Base-by-base conservation (phyloP, 2,329 filamentous ascomycete genomes). In the Apiospora hydei region DNA sequence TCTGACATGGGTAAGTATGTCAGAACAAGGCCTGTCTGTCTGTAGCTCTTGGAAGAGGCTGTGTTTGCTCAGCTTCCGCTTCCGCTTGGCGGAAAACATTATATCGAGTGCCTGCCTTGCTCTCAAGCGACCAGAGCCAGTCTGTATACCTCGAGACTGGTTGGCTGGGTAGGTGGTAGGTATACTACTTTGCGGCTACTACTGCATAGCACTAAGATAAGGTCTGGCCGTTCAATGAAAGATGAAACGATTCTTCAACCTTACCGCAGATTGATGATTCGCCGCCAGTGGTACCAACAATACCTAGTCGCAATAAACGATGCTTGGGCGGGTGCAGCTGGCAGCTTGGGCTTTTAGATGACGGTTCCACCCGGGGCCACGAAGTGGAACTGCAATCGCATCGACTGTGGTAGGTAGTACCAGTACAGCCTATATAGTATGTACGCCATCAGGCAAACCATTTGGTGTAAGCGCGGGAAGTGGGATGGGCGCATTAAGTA, bases 341-440 rank as follows among this genome's bases (percentile, higher is more conserved):
- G 18, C 57, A 64, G 57, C 57, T 64, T 64, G 57, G 57, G 53
- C 53, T 38, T 38, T 61, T 61, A 61, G 53, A 61, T 61, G 53
- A 61, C 53, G 53, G 53, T 38, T 13, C 53, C 53, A 61, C 53
- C 51, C 16, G 53, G 30, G 30, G 53, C 53, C 53, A 61, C 53
- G 26, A 61, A 61, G 53, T 61, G 53, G 53, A 38, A 61, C 53
- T 38, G 53, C 53, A 61, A 61, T 61, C 53, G 53, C 53, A 61
- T 61, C 53, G 38, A 61, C 30, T 34, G 53, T 38, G 8, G 53
- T 61, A 38, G 8, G 53, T 61, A 38, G 53, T 61, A 38, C 53
- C 26, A 38, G 53, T 61, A 38, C 53, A 61, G 8, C 53, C 53
- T 30, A 38, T 57, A 34, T 61, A 61, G 53, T 38, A 61, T 61